phyloP scores from a whole-genome alignment of 139 green algal genomes.

The Edaphochlamys debaryana region DNA sequence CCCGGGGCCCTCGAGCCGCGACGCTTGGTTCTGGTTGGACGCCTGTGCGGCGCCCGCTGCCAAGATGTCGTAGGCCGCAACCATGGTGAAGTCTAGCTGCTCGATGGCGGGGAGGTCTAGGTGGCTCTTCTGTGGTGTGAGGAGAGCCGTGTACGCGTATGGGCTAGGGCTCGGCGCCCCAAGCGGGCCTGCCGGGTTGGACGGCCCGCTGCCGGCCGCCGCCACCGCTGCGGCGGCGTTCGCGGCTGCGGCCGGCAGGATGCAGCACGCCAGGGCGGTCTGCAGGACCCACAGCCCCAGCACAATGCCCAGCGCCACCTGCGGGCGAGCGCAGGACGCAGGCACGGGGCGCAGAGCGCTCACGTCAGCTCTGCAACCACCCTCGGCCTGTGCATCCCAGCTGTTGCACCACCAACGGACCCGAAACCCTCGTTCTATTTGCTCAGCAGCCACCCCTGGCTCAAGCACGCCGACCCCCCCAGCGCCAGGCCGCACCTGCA shows the following conservation, averaged over 20 bases:
- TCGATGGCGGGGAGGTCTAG: background rate
- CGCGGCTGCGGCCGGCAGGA: background rate
- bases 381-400: background rate
- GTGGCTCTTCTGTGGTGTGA: conserved; percentile 10
- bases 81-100: background rate
- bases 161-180: background rate
- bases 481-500: background rate
- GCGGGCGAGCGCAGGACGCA: background rate
- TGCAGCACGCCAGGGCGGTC: background rate
- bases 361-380: background rate
- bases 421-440: background rate
- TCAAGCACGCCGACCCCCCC: background rate
- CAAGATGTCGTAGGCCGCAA: background rate
- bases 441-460: background rate
- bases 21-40: too few relatives aligned
- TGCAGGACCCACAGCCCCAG: conserved; percentile 26
- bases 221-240: background rate
- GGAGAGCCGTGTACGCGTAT: background rate
- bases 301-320: conserved; percentile 8
- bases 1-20: background rate
- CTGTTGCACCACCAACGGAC: too few relatives aligned
- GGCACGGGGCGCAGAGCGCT: background rate
- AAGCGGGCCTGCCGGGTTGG: background rate
- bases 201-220: background rate
- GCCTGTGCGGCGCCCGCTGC: too few relatives aligned